Base-by-base conservation (phyloP, 805 yeast genomes). In the Nakazawaea sp. region DNA sequence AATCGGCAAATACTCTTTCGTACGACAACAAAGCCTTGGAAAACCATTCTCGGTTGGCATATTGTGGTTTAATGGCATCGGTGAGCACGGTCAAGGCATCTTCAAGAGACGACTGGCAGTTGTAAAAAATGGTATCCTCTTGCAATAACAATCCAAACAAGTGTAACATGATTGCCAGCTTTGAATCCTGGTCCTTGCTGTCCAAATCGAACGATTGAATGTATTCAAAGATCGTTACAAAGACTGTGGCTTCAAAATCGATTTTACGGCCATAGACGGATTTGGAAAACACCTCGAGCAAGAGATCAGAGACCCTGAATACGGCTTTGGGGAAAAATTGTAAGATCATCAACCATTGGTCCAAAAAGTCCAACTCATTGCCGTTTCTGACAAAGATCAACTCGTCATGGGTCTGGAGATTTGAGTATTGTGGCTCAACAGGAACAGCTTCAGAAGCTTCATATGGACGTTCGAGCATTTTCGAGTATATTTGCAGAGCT, bases 1-100 rank as follows among this genome's bases (percentile, higher is more conserved):
- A 61, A 29, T 64, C 69, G 1, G 78, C 62, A 30, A 83, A 48
- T 3, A 78, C 55, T 25, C 70, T 72, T 38, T 78, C 84, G 32
- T 76, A 62, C 4, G 78, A 66, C 18, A 66, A 55, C 25, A 86
- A 51, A 0, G 77, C 74, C 40, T 71, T 64, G 0, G 81, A 70
- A 47, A 76, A 75, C 81, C 85, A 85, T 12, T 66, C 62, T 19
- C 62, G 50, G 42, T 71, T 66, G 2, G 57, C 58, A 41, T 53
- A 50, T 27, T 63, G 64, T 2, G 65, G 56, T 1, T 46, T 53
- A 9, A 75, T 42, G 2, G 61, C 58, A 2, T 49, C 54, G 10
- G 58, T 49, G 21, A 76, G 49, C 25, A 62, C 63, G 0, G 45
- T 33, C 3, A 66, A 42, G 38, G 72, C 67, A 6, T 53, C 50